Evolutionary conservation across 345 rosid genomes (phyloP).

Genomic region (Bruguiera gymnorhiza): DNA sequence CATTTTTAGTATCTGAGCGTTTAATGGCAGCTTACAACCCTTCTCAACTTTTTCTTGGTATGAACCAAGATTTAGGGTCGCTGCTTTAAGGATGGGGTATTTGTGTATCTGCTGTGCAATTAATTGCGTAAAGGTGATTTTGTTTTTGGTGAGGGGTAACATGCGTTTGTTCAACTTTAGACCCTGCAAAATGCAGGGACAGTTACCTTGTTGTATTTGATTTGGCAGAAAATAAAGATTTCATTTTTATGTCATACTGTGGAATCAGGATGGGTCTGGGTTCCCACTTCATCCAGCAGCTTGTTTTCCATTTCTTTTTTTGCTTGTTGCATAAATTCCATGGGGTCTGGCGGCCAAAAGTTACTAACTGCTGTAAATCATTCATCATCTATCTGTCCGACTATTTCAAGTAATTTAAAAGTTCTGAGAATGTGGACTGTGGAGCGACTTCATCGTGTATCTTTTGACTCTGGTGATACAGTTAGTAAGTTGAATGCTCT

Average conservation of each 20-base stretch:
- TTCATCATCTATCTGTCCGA: neutral
- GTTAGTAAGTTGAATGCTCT: slow-evolving; percentile 41
- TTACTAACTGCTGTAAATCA: too few relatives aligned
- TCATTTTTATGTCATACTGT: too few relatives aligned
- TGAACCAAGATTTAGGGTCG: too few relatives aligned
- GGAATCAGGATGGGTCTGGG: neutral
- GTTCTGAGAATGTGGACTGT: neutral
- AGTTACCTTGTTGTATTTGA: neutral
- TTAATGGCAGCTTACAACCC: too few relatives aligned
- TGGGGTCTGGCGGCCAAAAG: neutral
- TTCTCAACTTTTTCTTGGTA: too few relatives aligned
- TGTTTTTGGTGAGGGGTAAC: neutral
- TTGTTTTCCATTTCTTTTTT: neutral
- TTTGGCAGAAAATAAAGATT: too few relatives aligned
- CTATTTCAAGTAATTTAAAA: neutral
- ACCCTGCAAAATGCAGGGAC: too few relatives aligned
- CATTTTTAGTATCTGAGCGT: neutral
- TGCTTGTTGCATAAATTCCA: neutral
- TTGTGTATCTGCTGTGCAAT: neutral
- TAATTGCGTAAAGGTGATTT: neutral
- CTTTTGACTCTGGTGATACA: slow-evolving; percentile 26
- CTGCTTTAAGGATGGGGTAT: neutral
- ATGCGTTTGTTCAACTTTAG: neutral
- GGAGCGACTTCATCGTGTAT: neutral
- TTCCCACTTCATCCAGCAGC: neutral